These are phyloP conservation scores for Lolium rigidum DNA, from an alignment of 176 grass and related monocot genomes.

Conservation along the genomic window DNA sequence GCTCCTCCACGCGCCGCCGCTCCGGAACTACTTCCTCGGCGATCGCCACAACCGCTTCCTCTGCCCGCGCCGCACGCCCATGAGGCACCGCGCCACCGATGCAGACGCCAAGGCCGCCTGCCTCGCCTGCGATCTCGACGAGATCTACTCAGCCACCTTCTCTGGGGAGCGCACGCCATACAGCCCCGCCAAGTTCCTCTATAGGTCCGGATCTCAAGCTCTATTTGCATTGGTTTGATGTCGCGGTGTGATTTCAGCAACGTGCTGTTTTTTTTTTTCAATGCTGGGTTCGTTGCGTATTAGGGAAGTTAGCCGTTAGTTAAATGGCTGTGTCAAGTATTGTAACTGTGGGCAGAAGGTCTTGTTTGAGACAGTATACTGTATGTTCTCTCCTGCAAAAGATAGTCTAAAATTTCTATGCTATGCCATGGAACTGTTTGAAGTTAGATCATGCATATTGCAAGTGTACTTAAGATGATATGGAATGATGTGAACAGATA, in stretches of 20 bases:
- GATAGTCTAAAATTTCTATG: neutral
- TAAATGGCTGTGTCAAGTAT: conserved; percentile 17
- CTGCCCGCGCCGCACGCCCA: conserved; percentile 67
- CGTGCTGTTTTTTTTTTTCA: conserved; percentile 9
- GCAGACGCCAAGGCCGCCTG: conserved; percentile 51
- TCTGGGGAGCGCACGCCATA: conserved; percentile 80
- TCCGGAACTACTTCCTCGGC: conserved; percentile 89
- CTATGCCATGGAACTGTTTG: conserved; percentile 15
- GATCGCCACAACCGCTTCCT: conserved; percentile 87
- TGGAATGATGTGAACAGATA: conserved; percentile 22
- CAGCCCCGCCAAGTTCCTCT: conserved; percentile 89
- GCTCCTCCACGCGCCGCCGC: conserved; percentile 82
- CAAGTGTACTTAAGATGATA: conserved; percentile 27
- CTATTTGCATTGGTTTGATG: conserved; percentile 37
- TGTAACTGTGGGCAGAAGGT: conserved; percentile 30
- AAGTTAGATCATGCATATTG: conserved; percentile 23
- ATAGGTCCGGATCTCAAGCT: conserved; percentile 68
- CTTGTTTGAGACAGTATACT: conserved; percentile 14
- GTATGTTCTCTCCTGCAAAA: conserved; percentile 14
- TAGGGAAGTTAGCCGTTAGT: conserved; percentile 27
- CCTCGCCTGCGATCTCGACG: conserved; percentile 87
- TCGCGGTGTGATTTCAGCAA: conserved; percentile 4
- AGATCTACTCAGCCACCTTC: conserved; percentile 89
- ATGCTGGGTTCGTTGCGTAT: conserved; percentile 35
- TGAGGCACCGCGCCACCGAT: conserved; percentile 46